Evolutionary conservation across 2,329 filamentous ascomycete species (phyloP), one percentile per base, ranked within the genome.

Genomic region (Colletotrichum scovillei): DNA sequence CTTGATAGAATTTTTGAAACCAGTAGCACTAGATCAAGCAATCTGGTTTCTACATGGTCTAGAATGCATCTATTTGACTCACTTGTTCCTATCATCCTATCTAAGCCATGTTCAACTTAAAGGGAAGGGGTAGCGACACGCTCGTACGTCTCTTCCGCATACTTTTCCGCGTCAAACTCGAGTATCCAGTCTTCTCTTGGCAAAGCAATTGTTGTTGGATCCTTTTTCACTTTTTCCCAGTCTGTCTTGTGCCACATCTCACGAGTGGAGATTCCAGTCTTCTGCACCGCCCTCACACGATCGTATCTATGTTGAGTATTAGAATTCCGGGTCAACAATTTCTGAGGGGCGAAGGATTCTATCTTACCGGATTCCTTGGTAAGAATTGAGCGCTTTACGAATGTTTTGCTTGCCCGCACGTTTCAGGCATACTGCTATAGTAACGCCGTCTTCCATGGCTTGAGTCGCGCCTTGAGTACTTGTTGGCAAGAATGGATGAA

Each of bases 211-310:
- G 81, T 81, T 67, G 84, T 80, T 0, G 85, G 85, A 58, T 86
- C 82, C 77, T 85, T 80, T 63, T 83, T 84, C 52, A 85, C 83
- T 56, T 83, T 82, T 38, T 78, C 80, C 84, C 83, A 88, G 73
- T 86, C 84, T 16, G 85, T 84, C 77, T 86, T 87, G 74, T 88
- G 86, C 86, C 86, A 88, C 79, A 83, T 83, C 65, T 86, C 84
- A n/a, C 84, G 80, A 0, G 85, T 84, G 8, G 79, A 81, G 71
- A 85, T 83, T 1, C 85, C 85, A 0, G 83, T 86, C 77, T 86
- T 85, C 78, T 86, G 84, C 5, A 83, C 82, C 26, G 78, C 76
- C 38, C 80, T 79, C 26, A 86, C 85, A 12, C 85, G 82, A 5
- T 84, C 84, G 75, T 84, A 86, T 26, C 65, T 68, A 32, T 30